These are phyloP conservation scores for Penicillium sp. DNA, from an alignment of 2,329 filamentous ascomycete species.

Conservation along the genomic window DNA sequence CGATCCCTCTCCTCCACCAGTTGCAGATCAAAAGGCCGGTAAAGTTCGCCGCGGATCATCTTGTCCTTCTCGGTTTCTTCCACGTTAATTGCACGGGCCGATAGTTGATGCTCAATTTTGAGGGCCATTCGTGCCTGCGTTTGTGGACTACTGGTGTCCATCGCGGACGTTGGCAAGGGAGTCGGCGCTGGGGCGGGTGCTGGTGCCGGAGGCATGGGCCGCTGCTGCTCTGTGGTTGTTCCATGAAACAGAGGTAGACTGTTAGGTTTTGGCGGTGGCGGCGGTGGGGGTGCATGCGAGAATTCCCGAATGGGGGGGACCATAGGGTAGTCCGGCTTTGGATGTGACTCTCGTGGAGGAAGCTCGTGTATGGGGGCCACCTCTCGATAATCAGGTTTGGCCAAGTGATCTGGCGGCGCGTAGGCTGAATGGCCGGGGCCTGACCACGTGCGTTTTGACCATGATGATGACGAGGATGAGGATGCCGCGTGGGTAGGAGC, in stretches of 20 bases:
- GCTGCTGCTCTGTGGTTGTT: conserved; percentile 41
- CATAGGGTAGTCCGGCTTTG: conserved; percentile 49
- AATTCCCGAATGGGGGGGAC: conserved; percentile 51
- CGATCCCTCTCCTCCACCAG: conserved; percentile 83
- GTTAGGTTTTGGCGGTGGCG: conserved; percentile 43
- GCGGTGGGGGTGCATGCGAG: conserved; percentile 42
- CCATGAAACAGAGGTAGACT: conserved; percentile 45
- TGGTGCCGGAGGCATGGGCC: conserved; percentile 40
- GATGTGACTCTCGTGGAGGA: conserved; percentile 46
- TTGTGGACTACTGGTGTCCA: conserved; percentile 50
- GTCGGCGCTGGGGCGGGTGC: conserved; percentile 1
- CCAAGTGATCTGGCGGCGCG: conserved; percentile 44
- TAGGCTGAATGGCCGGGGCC: conserved; percentile 45
- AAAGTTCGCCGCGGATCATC: conserved; percentile 83
- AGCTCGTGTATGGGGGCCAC: conserved; percentile 49
- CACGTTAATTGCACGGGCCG: conserved; percentile 48
- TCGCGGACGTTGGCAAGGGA: conserved; percentile 17
- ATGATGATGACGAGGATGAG: conserved; percentile 38
- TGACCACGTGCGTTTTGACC: conserved; percentile 50
- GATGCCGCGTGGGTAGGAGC: conserved; percentile 37
- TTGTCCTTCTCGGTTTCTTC: conserved; percentile 79
- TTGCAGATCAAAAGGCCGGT: conserved; percentile 77
- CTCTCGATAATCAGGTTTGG: conserved; percentile 50
- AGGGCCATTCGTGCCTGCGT: conserved; percentile 53
- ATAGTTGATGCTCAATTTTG: conserved; percentile 50